Evolutionary conservation across 371 early-diverging fungal genomes (phyloP), one percentile per base, ranked within the genome.

Genomic region (Mucor racemosus): DNA sequence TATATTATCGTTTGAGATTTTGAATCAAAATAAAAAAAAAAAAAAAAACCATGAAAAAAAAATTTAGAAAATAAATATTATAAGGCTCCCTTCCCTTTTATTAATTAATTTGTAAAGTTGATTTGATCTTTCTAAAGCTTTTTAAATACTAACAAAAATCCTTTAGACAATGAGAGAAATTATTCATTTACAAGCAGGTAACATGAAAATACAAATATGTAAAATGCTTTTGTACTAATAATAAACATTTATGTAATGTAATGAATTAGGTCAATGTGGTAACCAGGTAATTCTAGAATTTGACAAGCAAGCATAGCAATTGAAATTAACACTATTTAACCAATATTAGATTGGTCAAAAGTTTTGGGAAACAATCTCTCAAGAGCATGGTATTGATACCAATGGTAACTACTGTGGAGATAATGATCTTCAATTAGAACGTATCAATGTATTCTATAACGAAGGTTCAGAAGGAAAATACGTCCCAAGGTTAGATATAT

Each of bases 391-490:
- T 64, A 91, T 97, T 68, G 89, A 89, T 69, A 77, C 80, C 66
- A 75, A 85, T 44, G 99, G 99, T 72, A 74, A 75, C 62, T 92
- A 91, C 77, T 50, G 81, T 60, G 98, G 97, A 50, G 89, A 91
- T 73, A 89, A 93, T 67, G 93, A 92, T 76, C 84, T 92, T 65
- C 98, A 99, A 86, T 87, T 98, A 56, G 99, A 99, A 86, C 94
- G 98, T 74, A 94, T 99, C 84, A 97, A 97, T 69, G 99, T 99
- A 66, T 98, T 97, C 88, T 98, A 94, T 86, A 97, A 96, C 81
- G 97, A 99, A 83, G 92, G 94, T 39, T 73, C 83, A 66, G 82
- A 84, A 74, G 90, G 87, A 74, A 92, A 94, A 80, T 94, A 94
- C 64, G 90, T 91, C 64, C 99, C 99, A 17, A 77, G 73, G 69